These are phyloP conservation scores for Caryopteris hybrid DNA, from an alignment of 305 asterid species.

Conservation along the genomic window DNA sequence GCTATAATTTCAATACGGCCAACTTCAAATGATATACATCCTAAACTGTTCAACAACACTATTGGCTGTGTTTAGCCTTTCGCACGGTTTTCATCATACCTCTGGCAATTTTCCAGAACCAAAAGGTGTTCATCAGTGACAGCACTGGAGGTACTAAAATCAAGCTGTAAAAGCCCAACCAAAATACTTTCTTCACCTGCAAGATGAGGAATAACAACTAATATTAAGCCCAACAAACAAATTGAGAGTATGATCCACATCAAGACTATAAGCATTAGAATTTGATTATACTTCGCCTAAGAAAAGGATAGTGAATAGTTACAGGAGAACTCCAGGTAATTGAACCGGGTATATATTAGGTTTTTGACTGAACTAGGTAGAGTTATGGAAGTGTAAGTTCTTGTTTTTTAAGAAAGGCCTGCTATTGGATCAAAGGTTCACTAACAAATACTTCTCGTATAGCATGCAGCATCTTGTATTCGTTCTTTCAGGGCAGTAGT, in stretches of 20 bases:
- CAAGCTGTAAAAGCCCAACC: slow-evolving; percentile 73
- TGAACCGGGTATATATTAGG: not conserved
- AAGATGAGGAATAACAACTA: slow-evolving; percentile 3
- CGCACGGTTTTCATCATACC: slow-evolving; percentile 75
- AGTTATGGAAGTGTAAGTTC: not conserved
- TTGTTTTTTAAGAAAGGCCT: not conserved
- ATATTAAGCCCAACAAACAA: not conserved
- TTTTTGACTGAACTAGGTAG: not conserved
- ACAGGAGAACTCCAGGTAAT: not conserved
- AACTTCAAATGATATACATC: slow-evolving; percentile 5
- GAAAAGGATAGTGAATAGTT: not conserved
- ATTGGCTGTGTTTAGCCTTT: slow-evolving; percentile 50
- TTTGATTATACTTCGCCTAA: not conserved
- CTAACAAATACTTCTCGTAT: not conserved
- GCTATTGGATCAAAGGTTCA: not conserved
- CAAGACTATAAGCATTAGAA: too few species aligned
- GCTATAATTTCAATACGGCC: not conserved
- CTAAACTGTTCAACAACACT: slow-evolving; percentile 1
- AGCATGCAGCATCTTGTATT: not conserved
- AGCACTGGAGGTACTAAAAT: slow-evolving; percentile 53
- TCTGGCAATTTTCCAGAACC: slow-evolving; percentile 80
- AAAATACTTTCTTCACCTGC: slow-evolving; percentile 61
- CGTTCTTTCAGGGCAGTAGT: not conserved
- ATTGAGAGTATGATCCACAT: too few species aligned
- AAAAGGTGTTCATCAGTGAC: slow-evolving; percentile 56